Conservation (phyloP, 2,329 filamentous ascomycete species). For the Tolypocladium guangdongense region DNA sequence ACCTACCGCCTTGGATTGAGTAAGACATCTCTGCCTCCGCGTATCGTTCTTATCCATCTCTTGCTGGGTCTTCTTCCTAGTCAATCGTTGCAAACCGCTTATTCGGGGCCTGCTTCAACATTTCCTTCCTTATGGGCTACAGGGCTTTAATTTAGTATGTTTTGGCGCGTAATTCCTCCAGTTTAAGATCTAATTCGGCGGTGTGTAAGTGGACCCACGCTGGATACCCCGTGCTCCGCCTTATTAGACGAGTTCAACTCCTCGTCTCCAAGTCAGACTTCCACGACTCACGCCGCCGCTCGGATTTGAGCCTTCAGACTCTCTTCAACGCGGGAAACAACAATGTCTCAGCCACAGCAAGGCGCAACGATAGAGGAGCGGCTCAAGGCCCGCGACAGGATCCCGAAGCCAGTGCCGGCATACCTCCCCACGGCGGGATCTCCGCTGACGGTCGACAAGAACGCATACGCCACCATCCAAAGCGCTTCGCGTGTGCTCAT, state of each 20-base stretch:
- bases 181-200: too few species aligned
- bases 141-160: too few species aligned
- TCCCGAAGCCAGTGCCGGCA: conserved; percentile 37
- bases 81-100: too few species aligned
- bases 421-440: conserved; percentile 33
- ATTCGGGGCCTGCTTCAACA: too few species aligned
- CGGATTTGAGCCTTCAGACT: neutral
- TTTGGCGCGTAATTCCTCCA: too few species aligned
- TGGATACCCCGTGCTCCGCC: too few species aligned
- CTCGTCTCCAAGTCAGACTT: neutral
- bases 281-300: neutral
- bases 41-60: too few species aligned
- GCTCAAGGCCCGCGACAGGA: conserved; percentile 29
- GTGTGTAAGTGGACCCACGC: too few species aligned
- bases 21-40: too few species aligned
- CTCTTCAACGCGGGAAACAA: neutral
- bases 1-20: too few species aligned
- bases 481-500: conserved; percentile 28
- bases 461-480: conserved; percentile 52
- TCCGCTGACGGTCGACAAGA: conserved; percentile 30
- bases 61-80: too few species aligned
- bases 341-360: conserved; percentile 5
- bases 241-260: neutral
- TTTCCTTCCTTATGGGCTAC: too few species aligned
- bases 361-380: conserved; percentile 20